Evolutionary conservation across 495 filamentous ascomycete species (phyloP).

Genomic region (Xylaria grammica): DNA sequence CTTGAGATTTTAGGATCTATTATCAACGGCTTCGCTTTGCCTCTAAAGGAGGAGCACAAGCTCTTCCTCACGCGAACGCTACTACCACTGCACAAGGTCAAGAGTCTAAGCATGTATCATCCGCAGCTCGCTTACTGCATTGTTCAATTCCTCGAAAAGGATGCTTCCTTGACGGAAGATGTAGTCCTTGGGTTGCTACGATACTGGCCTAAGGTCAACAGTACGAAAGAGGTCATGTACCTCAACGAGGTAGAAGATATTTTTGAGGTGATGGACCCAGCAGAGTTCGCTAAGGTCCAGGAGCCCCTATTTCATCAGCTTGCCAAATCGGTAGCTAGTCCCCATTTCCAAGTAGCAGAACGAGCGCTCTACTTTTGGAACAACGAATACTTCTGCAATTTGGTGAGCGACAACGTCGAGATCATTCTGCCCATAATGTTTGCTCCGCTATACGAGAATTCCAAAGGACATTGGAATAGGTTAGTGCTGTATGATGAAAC

Average conservation of each 20-base stretch:
- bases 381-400: conserved; percentile 99
- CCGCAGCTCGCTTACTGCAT: conserved; percentile 99
- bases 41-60: conserved; percentile 98
- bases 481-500: conserved; percentile 46
- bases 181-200: conserved; percentile 93
- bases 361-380: conserved; percentile 99
- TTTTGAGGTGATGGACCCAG: conserved; percentile 99
- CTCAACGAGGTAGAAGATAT: conserved; percentile 99
- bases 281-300: conserved; percentile 98
- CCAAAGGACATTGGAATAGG: conserved; percentile 99
- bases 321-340: conserved; percentile 96
- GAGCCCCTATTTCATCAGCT: conserved; percentile 96
- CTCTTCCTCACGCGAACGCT: conserved; percentile 93
- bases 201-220: conserved; percentile 99
- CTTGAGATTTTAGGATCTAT: conserved; percentile 98
- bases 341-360: conserved; percentile 99
- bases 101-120: conserved; percentile 99
- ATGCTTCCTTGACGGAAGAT: conserved; percentile 96
- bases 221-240: conserved; percentile 99
- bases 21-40: conserved; percentile 98
- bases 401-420: conserved; percentile 98
- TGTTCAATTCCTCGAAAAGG: conserved; percentile 98
- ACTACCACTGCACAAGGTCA: conserved; percentile 95
- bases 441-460: conserved; percentile 97
- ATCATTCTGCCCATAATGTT: conserved; percentile 99